Percentiles rank a stretch among this genome's conserved stretches.
Conservation (phyloP, 1,284 basidiomycete species). For the Leccinum subatratum region DNA sequence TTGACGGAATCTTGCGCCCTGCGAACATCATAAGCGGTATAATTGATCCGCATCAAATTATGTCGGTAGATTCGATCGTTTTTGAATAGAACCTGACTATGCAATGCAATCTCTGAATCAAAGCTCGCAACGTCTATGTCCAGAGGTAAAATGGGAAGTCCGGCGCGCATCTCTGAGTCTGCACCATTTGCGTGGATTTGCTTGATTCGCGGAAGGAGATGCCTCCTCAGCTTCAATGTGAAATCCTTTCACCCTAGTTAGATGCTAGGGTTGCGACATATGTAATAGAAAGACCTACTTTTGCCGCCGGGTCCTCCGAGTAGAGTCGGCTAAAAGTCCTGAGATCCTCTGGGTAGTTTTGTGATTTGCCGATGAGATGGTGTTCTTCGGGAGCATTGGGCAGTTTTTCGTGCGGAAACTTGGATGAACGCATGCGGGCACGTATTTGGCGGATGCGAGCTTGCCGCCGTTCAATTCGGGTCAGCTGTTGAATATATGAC, state of each 20-base stretch:
- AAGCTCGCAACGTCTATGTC: neutral
- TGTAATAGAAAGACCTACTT: too few species aligned
- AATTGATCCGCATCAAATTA: neutral
- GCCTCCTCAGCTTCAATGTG: neutral
- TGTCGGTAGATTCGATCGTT: neutral
- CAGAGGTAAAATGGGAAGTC: neutral
- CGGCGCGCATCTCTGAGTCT: neutral
- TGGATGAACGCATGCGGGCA: too few species aligned
- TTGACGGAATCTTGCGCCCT: neutral
- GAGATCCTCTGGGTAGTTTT: too few species aligned
- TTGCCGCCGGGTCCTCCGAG: too few species aligned
- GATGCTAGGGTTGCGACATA: neutral
- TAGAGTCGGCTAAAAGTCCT: too few species aligned
- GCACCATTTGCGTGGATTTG: neutral
- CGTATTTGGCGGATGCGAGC: too few species aligned
- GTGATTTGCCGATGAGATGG: too few species aligned
- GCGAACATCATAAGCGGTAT: neutral
- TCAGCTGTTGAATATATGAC: too few species aligned
- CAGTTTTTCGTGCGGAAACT: too few species aligned
- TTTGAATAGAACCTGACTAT: neutral
- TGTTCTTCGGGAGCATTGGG: too few species aligned
- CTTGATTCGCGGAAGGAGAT: neutral
- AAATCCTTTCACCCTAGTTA: neutral
- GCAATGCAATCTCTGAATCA: neutral
- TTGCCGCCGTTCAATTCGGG: too few species aligned